Base-by-base conservation (phyloP, 2,329 filamentous ascomycete species). In the Pestalotiopsis sp. region DNA sequence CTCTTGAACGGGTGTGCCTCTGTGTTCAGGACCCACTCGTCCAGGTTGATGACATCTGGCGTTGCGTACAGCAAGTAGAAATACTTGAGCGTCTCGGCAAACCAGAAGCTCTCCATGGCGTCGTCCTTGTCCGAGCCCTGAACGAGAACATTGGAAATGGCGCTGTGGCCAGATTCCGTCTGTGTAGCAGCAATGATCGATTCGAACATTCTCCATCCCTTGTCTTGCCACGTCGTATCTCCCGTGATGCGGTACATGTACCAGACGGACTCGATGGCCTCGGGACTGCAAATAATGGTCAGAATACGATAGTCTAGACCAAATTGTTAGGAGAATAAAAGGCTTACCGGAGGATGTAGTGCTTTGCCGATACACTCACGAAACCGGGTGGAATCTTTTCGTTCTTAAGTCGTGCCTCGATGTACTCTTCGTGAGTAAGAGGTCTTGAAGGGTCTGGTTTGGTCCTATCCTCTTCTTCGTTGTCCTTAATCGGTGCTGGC, bases 231-330 rank as follows among this genome's bases (percentile, higher is more conserved):
- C 4, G 81, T 79, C 1, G 85, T 81, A 71, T 96, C 92, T 62
- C 93, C 94, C 0, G 93, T 97, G 79, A 97, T 93, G 76, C 94
- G 92, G 82, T 97, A 96, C 84, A 97, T 91, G 81, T 95, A 93
- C 87, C 94, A 97, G 14, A 97, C 90, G 0, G 91, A 94, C 76
- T 97, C 94, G 73, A 97, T 94, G 0, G 93, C 93, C 82, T 97
- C 94, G 23, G 93, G 93, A 25, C 92, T 92, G 71, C 69, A 4
- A 20, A 31, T 62, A 12, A 14, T 14, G 13, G 71, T 75, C 61
- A 78, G 75, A 58, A 64, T 58, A 9, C 4, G 45, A 17, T 20
- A 67, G 65, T 60, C 70, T 75, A 4, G 65, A 65, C 66, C 63
- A 70, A 64, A 71, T 69, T 5, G 69, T 59, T 25, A 72, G 70